These are phyloP conservation scores for Roridomyces roridus DNA, from an alignment of 768 basidiomycete species.

Conservation along the genomic window DNA sequence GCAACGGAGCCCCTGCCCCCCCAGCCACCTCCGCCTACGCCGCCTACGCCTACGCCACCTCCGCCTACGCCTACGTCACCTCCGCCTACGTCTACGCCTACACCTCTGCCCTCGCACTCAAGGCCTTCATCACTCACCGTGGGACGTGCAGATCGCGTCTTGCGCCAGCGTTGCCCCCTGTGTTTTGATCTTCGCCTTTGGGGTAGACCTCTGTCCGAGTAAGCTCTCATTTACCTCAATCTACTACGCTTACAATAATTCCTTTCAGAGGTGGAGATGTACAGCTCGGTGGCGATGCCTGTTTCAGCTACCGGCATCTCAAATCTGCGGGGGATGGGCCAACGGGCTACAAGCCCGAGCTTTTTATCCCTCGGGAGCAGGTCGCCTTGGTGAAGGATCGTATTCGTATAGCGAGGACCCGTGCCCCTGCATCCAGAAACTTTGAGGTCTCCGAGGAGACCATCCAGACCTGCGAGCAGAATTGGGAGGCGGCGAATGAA, in stretches of 20 bases:
- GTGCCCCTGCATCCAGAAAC: neutral
- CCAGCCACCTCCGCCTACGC: neutral
- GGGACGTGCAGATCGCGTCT: constrained; percentile 19
- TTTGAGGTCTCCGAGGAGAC: constrained; percentile 37
- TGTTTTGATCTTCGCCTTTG: constrained; percentile 37
- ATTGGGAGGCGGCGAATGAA: constrained; percentile 39
- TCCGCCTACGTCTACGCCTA: neutral
- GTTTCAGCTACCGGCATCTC: constrained; percentile 44
- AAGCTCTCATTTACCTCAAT: constrained; percentile 2
- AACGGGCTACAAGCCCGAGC: constrained; percentile 35
- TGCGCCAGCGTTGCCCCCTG: constrained; percentile 37
- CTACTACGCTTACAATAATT: constrained; percentile 1
- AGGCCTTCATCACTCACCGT: neutral
- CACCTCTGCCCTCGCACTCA: neutral
- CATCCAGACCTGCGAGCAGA: constrained; percentile 40
- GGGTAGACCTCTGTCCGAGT: constrained; percentile 29
- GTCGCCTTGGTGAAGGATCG: constrained; percentile 37
- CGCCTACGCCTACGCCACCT: neutral
- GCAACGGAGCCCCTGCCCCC: neutral
- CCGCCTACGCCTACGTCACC: neutral
- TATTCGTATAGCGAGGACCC: constrained; percentile 32
- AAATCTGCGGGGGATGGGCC: constrained; percentile 35
- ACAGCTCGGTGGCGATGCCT: constrained; percentile 40
- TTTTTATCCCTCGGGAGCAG: constrained; percentile 37
- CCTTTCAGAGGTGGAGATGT: constrained; percentile 37